Base-by-base conservation (phyloP, 768 basidiomycete species). In the Lyophyllum shimeji region DNA sequence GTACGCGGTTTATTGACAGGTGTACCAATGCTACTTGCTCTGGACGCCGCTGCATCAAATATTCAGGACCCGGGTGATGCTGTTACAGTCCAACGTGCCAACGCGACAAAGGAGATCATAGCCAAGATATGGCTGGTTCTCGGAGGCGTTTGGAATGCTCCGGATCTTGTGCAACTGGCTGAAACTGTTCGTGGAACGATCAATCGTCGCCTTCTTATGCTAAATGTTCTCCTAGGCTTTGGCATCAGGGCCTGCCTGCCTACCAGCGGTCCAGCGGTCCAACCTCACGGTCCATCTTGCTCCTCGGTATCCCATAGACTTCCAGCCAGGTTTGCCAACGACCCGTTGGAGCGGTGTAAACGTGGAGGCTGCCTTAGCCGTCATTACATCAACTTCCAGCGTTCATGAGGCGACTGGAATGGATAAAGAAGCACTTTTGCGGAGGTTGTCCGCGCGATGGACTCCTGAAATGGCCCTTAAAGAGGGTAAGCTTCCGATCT, bases 21-120 rank as follows among this genome's bases (percentile, higher is more conserved):
- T 20, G 71, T 92, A 31, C 94, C 95, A 4, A 94, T 97, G 91
- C 70, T 97, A 24, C 66, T 92, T n/a, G 85, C 90, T 1, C 69
- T 96, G 48, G 83, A 90, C 53, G 69, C 63, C 7, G 82, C 82
- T 9, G 81, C 81, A 15, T 72, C 81, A 3, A 75, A 75, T 31
- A 62, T 75, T 24, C 74, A 76, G n/a, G 73, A 76, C 17, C 64
- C 65, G 11, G 69, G 73, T 29, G 76, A 82, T 56, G 51, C 65
- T 44, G 68, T 69, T n/a, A 67, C 65, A 24, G 65, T 71, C 20
- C 74, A 74, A 59, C 82, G 84, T 56, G 72, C 76, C 23, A 74
- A 69, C 53, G 80, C 79, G 3, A 77, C 94, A 39, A 84, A 80
- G 58, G 86, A 87, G 64, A 65, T 91, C 31, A 63, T 93, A 12